phyloP scores from a whole-genome alignment of 129 eudicot species.

The Arctium lappa region DNA sequence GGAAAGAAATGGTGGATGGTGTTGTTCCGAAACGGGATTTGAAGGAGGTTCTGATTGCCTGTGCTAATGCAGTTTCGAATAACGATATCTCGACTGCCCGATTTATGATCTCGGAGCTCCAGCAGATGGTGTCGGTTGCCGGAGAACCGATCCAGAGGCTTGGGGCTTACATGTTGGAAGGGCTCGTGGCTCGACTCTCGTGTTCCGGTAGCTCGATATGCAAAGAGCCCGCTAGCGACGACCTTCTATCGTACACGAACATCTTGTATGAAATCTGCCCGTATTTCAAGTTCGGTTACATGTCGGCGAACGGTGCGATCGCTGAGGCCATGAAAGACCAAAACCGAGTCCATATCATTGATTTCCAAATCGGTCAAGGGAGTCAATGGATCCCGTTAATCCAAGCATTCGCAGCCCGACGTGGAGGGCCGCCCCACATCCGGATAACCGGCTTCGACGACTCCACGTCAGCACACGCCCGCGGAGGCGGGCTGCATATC shows the following conservation, averaged over 20 bases:
- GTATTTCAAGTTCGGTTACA: constrained; percentile 77
- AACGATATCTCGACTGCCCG: constrained; percentile 46
- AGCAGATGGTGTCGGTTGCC: constrained; percentile 69
- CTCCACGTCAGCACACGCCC: constrained; percentile 56
- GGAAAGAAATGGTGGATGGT: constrained; percentile 75
- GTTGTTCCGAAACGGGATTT: constrained; percentile 56
- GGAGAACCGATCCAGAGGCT: constrained; percentile 78
- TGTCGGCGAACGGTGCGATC: constrained; percentile 87
- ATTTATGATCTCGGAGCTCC: constrained; percentile 55
- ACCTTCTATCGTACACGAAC: constrained; percentile 62
- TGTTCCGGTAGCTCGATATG: constrained; percentile 55
- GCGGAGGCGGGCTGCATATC: constrained; percentile 59
- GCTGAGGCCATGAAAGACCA: constrained; percentile 80
- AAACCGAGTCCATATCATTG: constrained; percentile 64
- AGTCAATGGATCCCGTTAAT: constrained; percentile 83
- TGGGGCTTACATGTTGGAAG: constrained; percentile 87
- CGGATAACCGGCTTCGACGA: constrained; percentile 76
- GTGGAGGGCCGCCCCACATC: constrained; percentile 79
- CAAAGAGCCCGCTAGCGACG: constrained; percentile 51
- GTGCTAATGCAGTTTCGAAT: constrained; percentile 59
- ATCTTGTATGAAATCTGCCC: constrained; percentile 72
- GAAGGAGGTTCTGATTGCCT: constrained; percentile 56
- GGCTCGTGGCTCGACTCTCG: constrained; percentile 64
- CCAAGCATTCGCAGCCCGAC: constrained; percentile 71
- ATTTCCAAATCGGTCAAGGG: constrained; percentile 73